A percentile compares a stretch with the other conserved stretches of the same genome.
Evolutionary conservation across 805 yeast species (phyloP).

Genomic region (Lachancea meyersii): DNA sequence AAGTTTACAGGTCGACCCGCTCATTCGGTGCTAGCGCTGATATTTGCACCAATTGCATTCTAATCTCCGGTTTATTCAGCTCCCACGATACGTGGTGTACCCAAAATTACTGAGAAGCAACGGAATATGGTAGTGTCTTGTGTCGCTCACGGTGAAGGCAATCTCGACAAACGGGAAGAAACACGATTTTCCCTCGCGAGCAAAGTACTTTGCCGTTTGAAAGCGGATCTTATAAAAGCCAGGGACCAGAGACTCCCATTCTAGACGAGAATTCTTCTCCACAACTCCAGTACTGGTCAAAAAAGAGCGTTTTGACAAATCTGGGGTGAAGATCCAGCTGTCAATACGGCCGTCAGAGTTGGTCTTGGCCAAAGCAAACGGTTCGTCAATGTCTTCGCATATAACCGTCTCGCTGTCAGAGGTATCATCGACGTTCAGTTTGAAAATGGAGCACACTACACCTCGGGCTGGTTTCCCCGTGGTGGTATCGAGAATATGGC

Average conservation of each 20-base stretch:
- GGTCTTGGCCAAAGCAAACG: constrained; percentile 66
- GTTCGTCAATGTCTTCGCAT: constrained; percentile 25
- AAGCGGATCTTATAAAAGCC: constrained; percentile 76
- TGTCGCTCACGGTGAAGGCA: constrained; percentile 56
- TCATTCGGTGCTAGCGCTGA: too few species aligned
- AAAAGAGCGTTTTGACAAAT: constrained; percentile 11
- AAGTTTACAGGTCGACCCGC: too few species aligned
- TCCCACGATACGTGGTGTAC: constrained; percentile 87
- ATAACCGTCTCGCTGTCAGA: background rate
- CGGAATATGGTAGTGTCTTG: constrained; percentile 85
- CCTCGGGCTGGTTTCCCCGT: constrained; percentile 72
- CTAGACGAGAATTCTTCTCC: constrained; percentile 13
- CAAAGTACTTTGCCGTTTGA: constrained; percentile 64
- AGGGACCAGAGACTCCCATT: constrained; percentile 45
- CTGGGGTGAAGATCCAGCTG: constrained; percentile 53
- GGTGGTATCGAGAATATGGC: constrained; percentile 84
- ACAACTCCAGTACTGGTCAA: constrained; percentile 32
- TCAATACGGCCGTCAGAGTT: constrained; percentile 76
- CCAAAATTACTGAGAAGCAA: constrained; percentile 77
- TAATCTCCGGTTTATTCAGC: too few species aligned
- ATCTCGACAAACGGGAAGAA: constrained; percentile 90
- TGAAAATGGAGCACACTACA: constrained; percentile 62
- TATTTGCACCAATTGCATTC: too few species aligned
- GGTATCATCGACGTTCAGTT: constrained; percentile 18
- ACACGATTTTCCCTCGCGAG: constrained; percentile 37